A percentile compares a stretch with the other conserved stretches of the same genome.
These are phyloP conservation scores for Parasarocladium wereldwijsianum DNA, from an alignment of 2,329 filamentous ascomycete genomes.

Conservation along the genomic window DNA sequence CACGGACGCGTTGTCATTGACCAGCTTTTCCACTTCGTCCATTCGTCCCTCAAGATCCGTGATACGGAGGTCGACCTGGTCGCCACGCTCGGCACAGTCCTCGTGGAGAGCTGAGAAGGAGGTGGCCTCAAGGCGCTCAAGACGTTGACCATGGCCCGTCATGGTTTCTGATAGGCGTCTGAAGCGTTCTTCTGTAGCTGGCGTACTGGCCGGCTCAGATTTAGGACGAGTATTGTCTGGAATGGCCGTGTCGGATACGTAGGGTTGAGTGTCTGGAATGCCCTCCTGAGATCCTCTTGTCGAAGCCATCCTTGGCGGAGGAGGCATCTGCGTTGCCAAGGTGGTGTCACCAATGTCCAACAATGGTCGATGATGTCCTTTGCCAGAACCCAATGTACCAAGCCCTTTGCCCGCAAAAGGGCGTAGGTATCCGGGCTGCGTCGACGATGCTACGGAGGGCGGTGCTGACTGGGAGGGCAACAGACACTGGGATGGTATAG, in stretches of 20 bases:
- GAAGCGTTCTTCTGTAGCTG: too few relatives aligned
- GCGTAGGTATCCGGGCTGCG: slow-evolving; percentile 32
- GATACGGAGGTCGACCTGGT: slow-evolving; percentile 50
- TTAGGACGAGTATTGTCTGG: too few relatives aligned
- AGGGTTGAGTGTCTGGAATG: too few relatives aligned
- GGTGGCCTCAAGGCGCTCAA: slow-evolving; percentile 54
- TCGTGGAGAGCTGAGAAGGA: slow-evolving; percentile 56
- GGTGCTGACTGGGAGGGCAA: slow-evolving; percentile 36
- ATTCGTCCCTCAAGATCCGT: slow-evolving; percentile 53
- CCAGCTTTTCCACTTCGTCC: slow-evolving; percentile 42
- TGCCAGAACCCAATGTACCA: slow-evolving; percentile 30
- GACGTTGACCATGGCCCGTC: slow-evolving; percentile 44
- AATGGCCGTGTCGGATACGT: too few relatives aligned
- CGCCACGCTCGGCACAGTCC: slow-evolving; percentile 53
- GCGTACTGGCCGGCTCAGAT: too few relatives aligned
- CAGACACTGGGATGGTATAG: slow-evolving; percentile 34
- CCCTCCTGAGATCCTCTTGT: too few relatives aligned
- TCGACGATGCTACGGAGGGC: slow-evolving; percentile 36
- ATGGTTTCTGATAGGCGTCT: slow-evolving; percentile 36
- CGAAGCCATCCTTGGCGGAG: too few relatives aligned
- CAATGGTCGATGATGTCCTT: too few relatives aligned
- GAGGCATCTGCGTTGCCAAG: too few relatives aligned
- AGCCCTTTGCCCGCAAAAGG: slow-evolving; percentile 43
- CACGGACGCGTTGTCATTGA: slow-evolving; percentile 28
- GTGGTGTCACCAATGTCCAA: too few relatives aligned